A percentile compares a stretch with the other conserved stretches of the same genome.
Evolutionary conservation across 2,329 filamentous ascomycete species (phyloP).

Genomic region (Scolecobasidium constrictum): DNA sequence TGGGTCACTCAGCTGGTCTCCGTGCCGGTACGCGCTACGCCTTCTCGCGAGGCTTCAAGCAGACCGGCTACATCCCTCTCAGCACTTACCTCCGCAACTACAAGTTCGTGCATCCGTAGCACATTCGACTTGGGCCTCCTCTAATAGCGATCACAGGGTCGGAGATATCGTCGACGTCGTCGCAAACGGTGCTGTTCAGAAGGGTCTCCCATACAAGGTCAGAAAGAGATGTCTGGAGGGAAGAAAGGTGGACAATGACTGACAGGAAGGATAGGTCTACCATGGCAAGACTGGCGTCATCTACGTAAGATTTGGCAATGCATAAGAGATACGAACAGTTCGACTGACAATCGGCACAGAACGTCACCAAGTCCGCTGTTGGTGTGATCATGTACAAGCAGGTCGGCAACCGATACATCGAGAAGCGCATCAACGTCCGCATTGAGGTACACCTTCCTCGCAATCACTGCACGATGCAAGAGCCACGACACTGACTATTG

Average conservation of each 20-base stretch:
- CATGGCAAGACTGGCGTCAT: conserved; percentile 76
- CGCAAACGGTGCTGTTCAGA: conserved; percentile 96
- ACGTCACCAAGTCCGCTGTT: conserved; percentile 96
- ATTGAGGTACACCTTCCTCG: conserved; percentile 57
- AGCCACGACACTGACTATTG: background rate
- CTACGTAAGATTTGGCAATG: conserved; percentile 16
- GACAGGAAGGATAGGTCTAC: conserved; percentile 47
- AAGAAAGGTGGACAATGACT: conserved; percentile 19
- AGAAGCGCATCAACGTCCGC: conserved; percentile 99
- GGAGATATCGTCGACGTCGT: conserved; percentile 99
- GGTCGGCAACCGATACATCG: conserved; percentile 98
- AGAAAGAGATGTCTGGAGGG: conserved; percentile 19
- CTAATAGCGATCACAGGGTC: conserved; percentile 52
- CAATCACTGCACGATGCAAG: background rate
- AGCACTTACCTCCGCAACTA: conserved; percentile 92
- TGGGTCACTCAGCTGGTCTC: conserved; percentile 43
- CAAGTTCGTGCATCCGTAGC: conserved; percentile 44
- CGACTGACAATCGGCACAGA: conserved; percentile 27
- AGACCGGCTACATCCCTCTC: conserved; percentile 88
- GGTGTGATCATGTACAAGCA: conserved; percentile 99
- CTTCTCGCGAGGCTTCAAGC: conserved; percentile 89
- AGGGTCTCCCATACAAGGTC: conserved; percentile 47
- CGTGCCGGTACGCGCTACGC: conserved; percentile 43
- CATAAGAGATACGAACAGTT: background rate
- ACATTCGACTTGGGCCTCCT: background rate